Base-by-base conservation (phyloP, 2,329 filamentous ascomycete species). In the Diplodia mutila region DNA sequence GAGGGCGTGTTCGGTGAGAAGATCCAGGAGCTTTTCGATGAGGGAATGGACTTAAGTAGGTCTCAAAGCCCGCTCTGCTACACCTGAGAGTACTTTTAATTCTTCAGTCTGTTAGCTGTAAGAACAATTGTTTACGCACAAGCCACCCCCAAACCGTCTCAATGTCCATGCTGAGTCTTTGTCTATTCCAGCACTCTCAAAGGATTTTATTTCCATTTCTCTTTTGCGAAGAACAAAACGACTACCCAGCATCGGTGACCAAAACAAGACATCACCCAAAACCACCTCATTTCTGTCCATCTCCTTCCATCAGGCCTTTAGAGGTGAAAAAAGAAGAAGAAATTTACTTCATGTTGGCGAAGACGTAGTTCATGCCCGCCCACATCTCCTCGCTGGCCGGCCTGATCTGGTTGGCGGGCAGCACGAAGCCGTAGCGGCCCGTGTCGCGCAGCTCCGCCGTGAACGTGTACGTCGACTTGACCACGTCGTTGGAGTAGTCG, bases 401-500 rank as follows among this genome's bases (percentile, higher is more conserved):
- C 71, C 78, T 39, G 70, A 85, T 85, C 76, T 85, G 83, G 61
- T 73, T 74, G 8, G 82, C 75, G 3, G 84, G 84, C 69, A 85
- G 73, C 11, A 85, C 76, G 68, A 86, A 86, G 0, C 84, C 84
- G 70, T 81, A 78, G 1, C 70, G 71, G 1, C 84, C 84, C 16
- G 79, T 83, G 71, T 85, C 83, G 66, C 83, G 77, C 69, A 85
- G 70, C 76, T 86, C 84, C 21, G 83, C 79, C 1, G 83, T 83
- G 72, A 84, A 85, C 21, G 77, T 78, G 69, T 79, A 83, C 21
- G 79, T 78, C 11, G 83, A 76, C 59, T 78, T 77, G 0, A 77
- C 77, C 4, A 79, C 74, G 68, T 82, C 80, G 65, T 76, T 75
- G 0, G 80, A 78, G 54, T 83, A 84, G 69, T 85, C 83, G 3